Percentiles rank a stretch among this genome's conserved stretches.
These are phyloP conservation scores for Guadua angustifolia DNA, from an alignment of 176 grass and related monocot genomes.

Conservation along the genomic window DNA sequence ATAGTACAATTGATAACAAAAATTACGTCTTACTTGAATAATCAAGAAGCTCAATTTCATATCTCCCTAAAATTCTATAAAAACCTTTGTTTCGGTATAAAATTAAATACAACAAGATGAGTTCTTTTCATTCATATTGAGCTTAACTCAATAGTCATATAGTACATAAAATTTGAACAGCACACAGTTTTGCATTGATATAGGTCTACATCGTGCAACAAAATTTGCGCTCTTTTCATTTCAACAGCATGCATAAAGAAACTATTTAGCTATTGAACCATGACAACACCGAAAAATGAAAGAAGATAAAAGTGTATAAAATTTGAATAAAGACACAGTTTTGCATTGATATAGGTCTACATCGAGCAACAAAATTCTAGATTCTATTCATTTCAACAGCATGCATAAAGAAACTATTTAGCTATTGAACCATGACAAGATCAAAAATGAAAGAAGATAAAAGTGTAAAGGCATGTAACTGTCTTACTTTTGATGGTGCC, in stretches of 20 bases:
- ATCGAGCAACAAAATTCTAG: no score
- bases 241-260: constrained; percentile 16
- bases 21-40: neutral
- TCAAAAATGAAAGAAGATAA: constrained; percentile 30
- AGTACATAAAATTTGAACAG: neutral
- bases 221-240: neutral
- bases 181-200: neutral
- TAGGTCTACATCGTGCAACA: neutral
- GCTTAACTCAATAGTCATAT: constrained; percentile 1
- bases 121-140: neutral
- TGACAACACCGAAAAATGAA: neutral
- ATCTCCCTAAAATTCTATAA: constrained; percentile 3
- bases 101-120: neutral
- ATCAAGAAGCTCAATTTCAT: neutral
- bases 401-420: no score
- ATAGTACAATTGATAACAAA: constrained; percentile 3
- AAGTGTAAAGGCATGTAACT: constrained; percentile 10
- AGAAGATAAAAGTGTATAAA: no score
- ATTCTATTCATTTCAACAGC: no score
- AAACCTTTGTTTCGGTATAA: neutral
- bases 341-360: no score
- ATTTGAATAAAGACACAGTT: no score
- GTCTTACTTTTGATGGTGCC: constrained; percentile 76
- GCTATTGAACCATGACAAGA: no score
- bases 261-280: constrained; percentile 4